Base-by-base conservation (phyloP, 345 rosid genomes). In the Hibiscus mutabilis region DNA sequence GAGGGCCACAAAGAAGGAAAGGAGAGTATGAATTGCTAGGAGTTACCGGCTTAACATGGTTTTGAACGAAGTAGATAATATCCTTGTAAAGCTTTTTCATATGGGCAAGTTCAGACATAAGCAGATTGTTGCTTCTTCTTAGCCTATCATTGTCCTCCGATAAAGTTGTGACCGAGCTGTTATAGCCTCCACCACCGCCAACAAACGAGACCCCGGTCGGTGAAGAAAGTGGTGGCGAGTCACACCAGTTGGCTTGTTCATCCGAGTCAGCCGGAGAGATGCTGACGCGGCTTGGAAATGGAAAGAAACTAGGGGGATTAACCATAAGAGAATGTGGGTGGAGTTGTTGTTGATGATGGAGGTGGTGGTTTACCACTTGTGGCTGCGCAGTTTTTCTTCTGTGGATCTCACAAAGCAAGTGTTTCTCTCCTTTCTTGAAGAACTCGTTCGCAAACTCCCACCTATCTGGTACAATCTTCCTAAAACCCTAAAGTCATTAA, bases 391-490 rank as follows among this genome's bases (percentile, higher is more conserved):
- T 88, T 81, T 94, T 94, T 47, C 98, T 71, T 60, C 98, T 80
- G 53, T 92, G 97, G 88, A 94, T 94, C 85, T 90, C 97, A 63
- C 97, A 94, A 46, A 94, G 93, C 67, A 91, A 71, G 74, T 94
- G 97, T 75, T 91, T 91, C 49, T 94, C 97, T 68, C 98, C 97
- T 69, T 88, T 88, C 75, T 87, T 87, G 90, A 94, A 94, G 79
- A 80, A 87, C 80, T 94, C 98, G 62, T 94, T 94, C 0, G 97
- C 97, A 33, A 94, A 94, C 78, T 94, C 98, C 98, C 98, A 94
- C 77, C 96, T 81, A 81, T 94, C 98, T 0, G 97, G 98, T 15
- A 94, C 97, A 61, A 94, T 90, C 91, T 94, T 94, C 73, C 97
- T 90, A 74, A 94, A 94, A 66, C 98, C 98, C 98, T 94, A 86